Base-by-base conservation (phyloP, 2,329 filamentous ascomycete species). In the Metarhizium humberi region DNA sequence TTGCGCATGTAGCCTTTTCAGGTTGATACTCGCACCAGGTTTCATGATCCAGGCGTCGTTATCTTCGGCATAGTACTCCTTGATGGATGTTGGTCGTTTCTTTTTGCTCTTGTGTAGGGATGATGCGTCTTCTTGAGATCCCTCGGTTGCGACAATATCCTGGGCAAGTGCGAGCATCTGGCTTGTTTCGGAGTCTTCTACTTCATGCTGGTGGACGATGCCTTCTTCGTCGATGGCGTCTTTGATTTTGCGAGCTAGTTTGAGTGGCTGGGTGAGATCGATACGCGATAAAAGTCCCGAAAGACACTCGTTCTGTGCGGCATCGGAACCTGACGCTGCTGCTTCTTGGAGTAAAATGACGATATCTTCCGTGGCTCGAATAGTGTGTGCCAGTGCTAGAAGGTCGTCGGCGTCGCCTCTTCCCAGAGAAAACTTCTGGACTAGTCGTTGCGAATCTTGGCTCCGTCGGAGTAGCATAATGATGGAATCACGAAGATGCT, bases 401-500 rank as follows among this genome's bases (percentile, higher is more conserved):
- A 99, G 79, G 69, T 97, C 94, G 66, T 97, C 92, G 1, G 92
- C 81, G 64, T 95, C 88, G n/a, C 92, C 94, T 59, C 90, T 83
- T 11, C 92, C 92, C 8, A 97, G 80, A 0, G 92, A 88, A 68
- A 99, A 97, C 67, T 94, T 96, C 65, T 97, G 94, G 2, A 96
- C 85, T 3, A 99, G 77, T 1, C 94, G 87, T 64, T 95, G 87
- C 2, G 90, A 90, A 71, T 99, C 94, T 62, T 90, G 86, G 52
- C 86, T 92, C 29, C 83, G 80, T 58, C 84, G 82, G 2, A 99
- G 76, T 3, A 95, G 75, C 16, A 81, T 68, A 1, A 84, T 74
- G 29, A 95, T 73, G 47, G 82, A 78, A 61, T 95, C 88, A 46
- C 88, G 82, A 6, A 96, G 76, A 45, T 84, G 73, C 20, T 80